A percentile compares a stretch with the other conserved stretches of the same genome.
Evolutionary conservation across 495 filamentous ascomycete species (phyloP).

Genomic region (Aspergillus indologenus): DNA sequence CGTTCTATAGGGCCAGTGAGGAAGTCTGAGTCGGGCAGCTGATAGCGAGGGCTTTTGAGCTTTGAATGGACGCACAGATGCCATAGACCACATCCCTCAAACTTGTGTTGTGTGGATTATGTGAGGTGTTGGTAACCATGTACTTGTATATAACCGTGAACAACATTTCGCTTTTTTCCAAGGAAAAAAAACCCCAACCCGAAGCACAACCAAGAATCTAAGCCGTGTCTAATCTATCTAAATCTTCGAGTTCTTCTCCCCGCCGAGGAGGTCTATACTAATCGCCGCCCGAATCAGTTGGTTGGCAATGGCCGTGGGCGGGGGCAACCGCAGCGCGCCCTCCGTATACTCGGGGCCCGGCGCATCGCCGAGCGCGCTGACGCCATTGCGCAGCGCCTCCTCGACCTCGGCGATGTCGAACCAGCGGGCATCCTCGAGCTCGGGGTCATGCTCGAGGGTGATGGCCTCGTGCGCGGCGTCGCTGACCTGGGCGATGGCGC

Average conservation of each 20-base stretch:
- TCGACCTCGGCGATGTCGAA: slow-evolving; percentile 59
- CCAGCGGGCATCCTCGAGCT: slow-evolving; percentile 89
- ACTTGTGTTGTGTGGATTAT: no score
- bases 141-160: no score
- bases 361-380: slow-evolving; percentile 63
- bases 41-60: no score
- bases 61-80: no score
- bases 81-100: no score
- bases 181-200: neutral
- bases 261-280: slow-evolving; percentile 44
- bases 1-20: neutral
- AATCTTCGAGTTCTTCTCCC: slow-evolving; percentile 35
- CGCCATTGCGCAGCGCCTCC: slow-evolving; percentile 58
- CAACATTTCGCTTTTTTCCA: no score
- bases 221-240: slow-evolving; percentile 16
- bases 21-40: neutral
- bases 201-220: neutral
- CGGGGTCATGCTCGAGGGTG: slow-evolving; percentile 79
- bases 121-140: no score
- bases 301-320: slow-evolving; percentile 76
- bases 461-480: slow-evolving; percentile 75
- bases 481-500: slow-evolving; percentile 78
- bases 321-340: slow-evolving; percentile 67
- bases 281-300: slow-evolving; percentile 59
- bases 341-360: slow-evolving; percentile 66